A percentile compares a stretch with the other conserved stretches of the same genome.
phyloP scores from a whole-genome alignment of 768 basidiomycete species.

The Collybia sp. region DNA sequence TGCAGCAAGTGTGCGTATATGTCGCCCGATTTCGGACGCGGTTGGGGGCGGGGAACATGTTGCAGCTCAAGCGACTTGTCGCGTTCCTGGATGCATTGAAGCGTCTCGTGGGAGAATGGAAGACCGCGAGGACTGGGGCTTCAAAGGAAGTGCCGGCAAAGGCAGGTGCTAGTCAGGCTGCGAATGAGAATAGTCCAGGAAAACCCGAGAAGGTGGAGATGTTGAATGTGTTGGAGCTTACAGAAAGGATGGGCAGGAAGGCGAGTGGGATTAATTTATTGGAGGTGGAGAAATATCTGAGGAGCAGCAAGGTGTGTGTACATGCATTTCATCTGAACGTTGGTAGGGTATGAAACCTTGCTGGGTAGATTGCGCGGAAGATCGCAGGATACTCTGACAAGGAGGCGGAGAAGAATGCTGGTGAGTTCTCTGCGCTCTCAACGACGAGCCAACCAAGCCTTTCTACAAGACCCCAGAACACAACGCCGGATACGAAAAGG shows the following conservation, averaged over 20 bases:
- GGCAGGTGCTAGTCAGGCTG: conserved; percentile 2
- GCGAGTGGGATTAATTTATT: conserved; percentile 76
- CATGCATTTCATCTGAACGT: not conserved
- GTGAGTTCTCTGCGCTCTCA: conserved; percentile 15
- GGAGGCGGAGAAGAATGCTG: conserved; percentile 37
- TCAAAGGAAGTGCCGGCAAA: conserved; percentile 9
- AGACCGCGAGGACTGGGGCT: conserved; percentile 22
- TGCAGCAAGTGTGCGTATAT: conserved; percentile 76
- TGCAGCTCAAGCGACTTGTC: conserved; percentile 79
- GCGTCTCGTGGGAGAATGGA: conserved; percentile 56
- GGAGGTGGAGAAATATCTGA: conserved; percentile 78
- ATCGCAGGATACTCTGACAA: conserved; percentile 83
- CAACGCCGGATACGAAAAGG: conserved; percentile 10
- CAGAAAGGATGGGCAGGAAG: conserved; percentile 61
- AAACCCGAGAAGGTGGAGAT: conserved; percentile 43
- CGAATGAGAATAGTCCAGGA: too few relatives aligned
- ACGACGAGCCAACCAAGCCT: too few relatives aligned
- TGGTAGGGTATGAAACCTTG: not conserved
- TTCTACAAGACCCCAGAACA: too few relatives aligned
- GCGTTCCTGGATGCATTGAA: conserved; percentile 67
- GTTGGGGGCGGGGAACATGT: conserved; percentile 64
- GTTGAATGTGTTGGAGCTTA: conserved; percentile 62
- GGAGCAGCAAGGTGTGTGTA: conserved; percentile 71
- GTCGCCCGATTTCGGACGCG: conserved; percentile 73
- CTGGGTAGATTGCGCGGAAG: conserved; percentile 59